A percentile compares a stretch with the other conserved stretches of the same genome.
phyloP scores from a whole-genome alignment of 768 basidiomycete species.

The Coprinopsis cinerea region DNA sequence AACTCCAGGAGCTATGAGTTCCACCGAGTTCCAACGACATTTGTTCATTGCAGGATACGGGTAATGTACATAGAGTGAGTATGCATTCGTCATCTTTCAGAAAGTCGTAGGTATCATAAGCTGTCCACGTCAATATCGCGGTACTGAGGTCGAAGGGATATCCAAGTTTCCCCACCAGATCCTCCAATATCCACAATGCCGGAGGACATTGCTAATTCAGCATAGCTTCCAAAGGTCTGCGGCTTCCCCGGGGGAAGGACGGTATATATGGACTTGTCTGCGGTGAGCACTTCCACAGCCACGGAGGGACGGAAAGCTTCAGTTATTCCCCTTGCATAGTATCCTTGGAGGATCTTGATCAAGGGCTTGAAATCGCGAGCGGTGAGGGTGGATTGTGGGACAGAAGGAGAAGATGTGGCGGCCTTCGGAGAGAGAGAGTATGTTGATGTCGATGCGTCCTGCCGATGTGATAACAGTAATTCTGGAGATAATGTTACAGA shows the following conservation, averaged over 20 bases:
- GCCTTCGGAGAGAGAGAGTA: background rate
- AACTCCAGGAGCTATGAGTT: too few relatives aligned
- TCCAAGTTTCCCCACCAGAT: slow-evolving; percentile 28
- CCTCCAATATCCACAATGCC: slow-evolving; percentile 35
- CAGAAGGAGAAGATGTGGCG: background rate
- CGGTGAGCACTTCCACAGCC: slow-evolving; percentile 23
- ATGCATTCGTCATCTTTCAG: too few relatives aligned
- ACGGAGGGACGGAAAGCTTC: slow-evolving; percentile 28
- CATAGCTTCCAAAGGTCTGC: slow-evolving; percentile 30
- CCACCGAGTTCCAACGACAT: too few relatives aligned
- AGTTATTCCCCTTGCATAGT: slow-evolving; percentile 23
- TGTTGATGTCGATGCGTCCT: too few relatives aligned
- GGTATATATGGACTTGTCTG: slow-evolving; percentile 22
- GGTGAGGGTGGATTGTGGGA: too few relatives aligned
- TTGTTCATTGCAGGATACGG: too few relatives aligned
- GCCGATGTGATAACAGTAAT: too few relatives aligned
- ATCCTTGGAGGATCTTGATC: slow-evolving; percentile 23
- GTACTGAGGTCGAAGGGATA: slow-evolving; percentile 23
- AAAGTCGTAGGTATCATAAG: too few relatives aligned
- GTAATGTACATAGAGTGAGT: too few relatives aligned
- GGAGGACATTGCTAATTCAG: slow-evolving; percentile 26
- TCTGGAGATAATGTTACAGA: too few relatives aligned
- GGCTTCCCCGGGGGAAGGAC: slow-evolving; percentile 1
- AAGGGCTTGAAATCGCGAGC: slow-evolving; percentile 26
- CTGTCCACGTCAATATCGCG: slow-evolving; percentile 13